Conservation (phyloP, 1,139 yeast genomes). For the Candida buenavistaensis region DNA sequence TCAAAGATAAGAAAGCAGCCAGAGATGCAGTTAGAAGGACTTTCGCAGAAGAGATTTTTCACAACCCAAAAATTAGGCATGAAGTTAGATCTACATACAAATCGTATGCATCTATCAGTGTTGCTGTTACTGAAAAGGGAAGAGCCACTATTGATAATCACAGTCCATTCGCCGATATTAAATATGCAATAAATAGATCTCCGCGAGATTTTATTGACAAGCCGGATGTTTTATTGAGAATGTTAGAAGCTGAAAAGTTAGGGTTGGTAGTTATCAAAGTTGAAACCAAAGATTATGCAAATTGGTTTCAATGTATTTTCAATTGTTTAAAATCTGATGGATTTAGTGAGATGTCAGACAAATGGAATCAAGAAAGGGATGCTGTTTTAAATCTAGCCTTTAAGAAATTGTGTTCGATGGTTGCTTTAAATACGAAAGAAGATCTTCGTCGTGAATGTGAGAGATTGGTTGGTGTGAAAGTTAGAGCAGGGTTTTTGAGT, state of each 20-base stretch:
- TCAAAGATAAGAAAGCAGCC: constrained; percentile 62
- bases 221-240: constrained; percentile 83
- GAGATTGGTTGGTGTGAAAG: constrained; percentile 64
- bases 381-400: constrained; percentile 66
- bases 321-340: constrained; percentile 78
- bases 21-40: constrained; percentile 73
- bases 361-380: constrained; percentile 82
- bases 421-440: constrained; percentile 79
- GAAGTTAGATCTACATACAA: constrained; percentile 71
- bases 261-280: constrained; percentile 54
- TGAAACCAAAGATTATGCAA: constrained; percentile 41
- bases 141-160: constrained; percentile 74
- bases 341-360: constrained; percentile 72
- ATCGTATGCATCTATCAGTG: constrained; percentile 68
- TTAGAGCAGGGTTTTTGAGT: constrained; percentile 66
- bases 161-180: constrained; percentile 85
- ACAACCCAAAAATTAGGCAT: constrained; percentile 78
- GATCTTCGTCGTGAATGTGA: constrained; percentile 78
- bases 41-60: constrained; percentile 76
- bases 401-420: constrained; percentile 64
- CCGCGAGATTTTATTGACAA: constrained; percentile 68
- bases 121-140: constrained; percentile 86
- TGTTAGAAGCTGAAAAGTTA: constrained; percentile 84
- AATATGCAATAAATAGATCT: constrained; percentile 82
- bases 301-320: constrained; percentile 49